These are phyloP conservation scores for Jatropha multifida DNA, from an alignment of 441 rosid genomes.

Conservation along the genomic window DNA sequence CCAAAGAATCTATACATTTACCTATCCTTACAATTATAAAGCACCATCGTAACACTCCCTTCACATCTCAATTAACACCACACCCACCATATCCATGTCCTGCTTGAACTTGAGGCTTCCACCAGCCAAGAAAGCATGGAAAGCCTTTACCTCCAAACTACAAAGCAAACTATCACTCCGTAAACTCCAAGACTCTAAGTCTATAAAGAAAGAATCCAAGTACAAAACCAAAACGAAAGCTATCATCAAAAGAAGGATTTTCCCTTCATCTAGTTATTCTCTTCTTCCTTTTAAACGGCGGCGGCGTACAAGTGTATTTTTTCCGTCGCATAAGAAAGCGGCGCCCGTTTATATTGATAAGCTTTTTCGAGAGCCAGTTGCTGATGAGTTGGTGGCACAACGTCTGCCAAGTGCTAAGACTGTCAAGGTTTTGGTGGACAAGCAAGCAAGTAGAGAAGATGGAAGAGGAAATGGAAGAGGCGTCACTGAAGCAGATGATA, in stretches of 20 bases:
- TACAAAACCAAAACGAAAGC: background rate
- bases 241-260: background rate
- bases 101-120: conserved; percentile 52
- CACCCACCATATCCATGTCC: conserved; percentile 37
- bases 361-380: conserved; percentile 41
- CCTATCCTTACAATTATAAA: conserved; percentile 11
- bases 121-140: conserved; percentile 75
- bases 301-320: background rate
- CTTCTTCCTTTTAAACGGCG: conserved; percentile 24
- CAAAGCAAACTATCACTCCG: conserved; percentile 39
- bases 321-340: conserved; percentile 34
- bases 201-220: conserved; percentile 40
- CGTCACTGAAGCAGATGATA: conserved; percentile 30
- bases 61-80: background rate
- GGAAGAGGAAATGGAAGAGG: conserved; percentile 26
- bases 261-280: background rate
- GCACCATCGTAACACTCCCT: background rate
- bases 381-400: conserved; percentile 17
- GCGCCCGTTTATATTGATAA: conserved; percentile 53
- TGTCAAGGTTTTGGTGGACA: conserved; percentile 12
- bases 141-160: conserved; percentile 55
- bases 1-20: background rate
- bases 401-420: conserved; percentile 6
- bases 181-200: conserved; percentile 43
- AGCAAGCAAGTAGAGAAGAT: conserved; percentile 26